Evolutionary conservation across 805 yeast genomes (phyloP).

Genomic region (Candida insectalens): DNA sequence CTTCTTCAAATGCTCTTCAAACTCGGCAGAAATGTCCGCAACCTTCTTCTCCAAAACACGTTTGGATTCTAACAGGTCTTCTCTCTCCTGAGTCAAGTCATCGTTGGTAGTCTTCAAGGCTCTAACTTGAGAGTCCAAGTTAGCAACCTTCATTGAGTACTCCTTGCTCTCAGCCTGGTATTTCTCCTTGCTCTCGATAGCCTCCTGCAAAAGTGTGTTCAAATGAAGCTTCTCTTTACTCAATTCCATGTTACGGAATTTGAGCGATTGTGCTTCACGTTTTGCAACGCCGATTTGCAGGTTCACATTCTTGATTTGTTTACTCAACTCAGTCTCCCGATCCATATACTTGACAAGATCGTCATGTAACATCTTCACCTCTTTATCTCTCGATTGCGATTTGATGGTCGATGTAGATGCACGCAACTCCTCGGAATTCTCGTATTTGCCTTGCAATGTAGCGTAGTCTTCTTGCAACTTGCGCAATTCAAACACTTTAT

Average conservation of each 20-base stretch:
- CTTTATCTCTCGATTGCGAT: conserved; percentile 29
- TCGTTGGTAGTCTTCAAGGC: conserved; percentile 50
- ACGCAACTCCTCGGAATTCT: conserved; percentile 31
- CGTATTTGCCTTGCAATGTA: conserved; percentile 41
- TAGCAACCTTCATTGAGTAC: conserved; percentile 32
- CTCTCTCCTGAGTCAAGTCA: conserved; percentile 55
- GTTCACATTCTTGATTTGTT: conserved; percentile 50
- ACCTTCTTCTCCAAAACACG: conserved; percentile 35
- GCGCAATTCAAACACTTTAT: conserved; percentile 44
- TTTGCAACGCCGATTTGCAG: conserved; percentile 50
- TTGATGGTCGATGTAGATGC: conserved; percentile 21
- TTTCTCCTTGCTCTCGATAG: conserved; percentile 34
- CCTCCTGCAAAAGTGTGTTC: conserved; percentile 28
- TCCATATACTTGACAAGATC: conserved; percentile 47
- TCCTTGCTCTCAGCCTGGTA: conserved; percentile 34
- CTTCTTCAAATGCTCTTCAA: conserved; percentile 26
- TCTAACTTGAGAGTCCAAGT: conserved; percentile 41
- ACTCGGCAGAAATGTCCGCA: conserved; percentile 29
- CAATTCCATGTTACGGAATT: conserved; percentile 28
- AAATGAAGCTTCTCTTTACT: conserved; percentile 33
- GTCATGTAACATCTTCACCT: conserved; percentile 42
- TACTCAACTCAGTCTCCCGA: conserved; percentile 56
- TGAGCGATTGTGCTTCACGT: conserved; percentile 31
- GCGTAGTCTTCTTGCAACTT: conserved; percentile 38
- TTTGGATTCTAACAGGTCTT: conserved; percentile 43